A percentile compares a stretch with the other conserved stretches of the same genome.
These are phyloP conservation scores for Ogataea corticis DNA, from an alignment of 805 yeast genomes.

Conservation along the genomic window DNA sequence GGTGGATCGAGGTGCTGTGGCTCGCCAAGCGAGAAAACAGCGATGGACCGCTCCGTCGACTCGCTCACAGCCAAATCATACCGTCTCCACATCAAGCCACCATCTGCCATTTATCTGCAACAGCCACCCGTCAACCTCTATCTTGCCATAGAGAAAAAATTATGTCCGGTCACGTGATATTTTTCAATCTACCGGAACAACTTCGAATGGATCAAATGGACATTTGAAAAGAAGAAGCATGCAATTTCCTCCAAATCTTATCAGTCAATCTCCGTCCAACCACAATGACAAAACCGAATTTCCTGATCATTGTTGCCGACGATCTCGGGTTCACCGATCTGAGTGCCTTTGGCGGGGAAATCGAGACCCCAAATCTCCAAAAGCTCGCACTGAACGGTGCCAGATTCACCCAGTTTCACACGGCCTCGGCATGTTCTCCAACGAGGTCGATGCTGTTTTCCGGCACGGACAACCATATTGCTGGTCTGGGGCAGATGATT, in stretches of 20 bases:
- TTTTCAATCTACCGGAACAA: too few relatives aligned
- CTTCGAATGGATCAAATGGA: too few relatives aligned
- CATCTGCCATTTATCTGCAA: too few relatives aligned
- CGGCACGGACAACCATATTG: conserved; percentile 63
- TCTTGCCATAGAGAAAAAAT: neutral
- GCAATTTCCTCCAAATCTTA: too few relatives aligned
- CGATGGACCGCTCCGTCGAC: too few relatives aligned
- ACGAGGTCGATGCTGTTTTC: conserved; percentile 61
- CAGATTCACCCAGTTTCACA: conserved; percentile 57
- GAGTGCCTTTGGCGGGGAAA: conserved; percentile 57
- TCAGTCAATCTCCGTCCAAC: too few relatives aligned
- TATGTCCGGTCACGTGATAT: neutral
- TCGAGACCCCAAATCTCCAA: conserved; percentile 52
- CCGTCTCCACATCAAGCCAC: too few relatives aligned
- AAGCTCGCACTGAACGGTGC: conserved; percentile 46
- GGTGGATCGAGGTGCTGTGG: too few relatives aligned
- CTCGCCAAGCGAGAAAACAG: too few relatives aligned
- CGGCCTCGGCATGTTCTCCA: conserved; percentile 67
- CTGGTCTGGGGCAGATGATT: conserved; percentile 60
- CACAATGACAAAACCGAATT: conserved; percentile 44
- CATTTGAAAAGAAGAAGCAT: too few relatives aligned
- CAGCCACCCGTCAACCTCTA: too few relatives aligned
- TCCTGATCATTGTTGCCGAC: conserved; percentile 58
- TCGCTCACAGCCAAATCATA: too few relatives aligned
- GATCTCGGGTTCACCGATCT: conserved; percentile 62